A percentile compares a stretch with the other conserved stretches of the same genome.
Conservation (phyloP, 257 asterid genomes). For the Lithospermum erythrorhizon region DNA sequence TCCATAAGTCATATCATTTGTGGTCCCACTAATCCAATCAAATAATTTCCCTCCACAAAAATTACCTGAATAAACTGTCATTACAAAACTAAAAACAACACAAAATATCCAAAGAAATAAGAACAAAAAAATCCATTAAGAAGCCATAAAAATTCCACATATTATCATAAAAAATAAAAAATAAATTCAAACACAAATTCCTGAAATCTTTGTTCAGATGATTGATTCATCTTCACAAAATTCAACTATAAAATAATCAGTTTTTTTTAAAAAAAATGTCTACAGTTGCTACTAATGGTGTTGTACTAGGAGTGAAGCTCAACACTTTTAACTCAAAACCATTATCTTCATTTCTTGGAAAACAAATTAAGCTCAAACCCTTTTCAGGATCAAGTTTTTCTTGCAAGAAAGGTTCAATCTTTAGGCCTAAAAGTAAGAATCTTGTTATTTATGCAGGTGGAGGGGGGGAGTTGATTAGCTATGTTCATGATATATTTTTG, state of each 20-base stretch:
- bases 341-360: constrained; percentile 55
- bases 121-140: neutral
- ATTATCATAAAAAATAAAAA: neutral
- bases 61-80: constrained; percentile 46
- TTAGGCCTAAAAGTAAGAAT: constrained; percentile 31
- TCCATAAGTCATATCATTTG: constrained; percentile 21
- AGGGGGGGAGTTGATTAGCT: constrained; percentile 26
- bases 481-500: constrained; percentile 50
- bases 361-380: constrained; percentile 34
- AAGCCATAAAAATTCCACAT: no score
- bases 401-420: constrained; percentile 14
- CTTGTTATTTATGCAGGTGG: constrained; percentile 36
- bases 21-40: constrained; percentile 32
- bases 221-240: constrained; percentile 9
- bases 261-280: constrained; percentile 11
- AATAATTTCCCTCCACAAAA: constrained; percentile 54
- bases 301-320: constrained; percentile 42
- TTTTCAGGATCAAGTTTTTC: constrained; percentile 16
- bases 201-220: constrained; percentile 11
- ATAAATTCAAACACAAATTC: neutral
- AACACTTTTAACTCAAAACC: constrained; percentile 37
- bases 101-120: neutral
- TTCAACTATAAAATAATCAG: neutral
- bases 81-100: neutral
- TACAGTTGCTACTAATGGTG: constrained; percentile 36